Base-by-base conservation (phyloP, 2,329 filamentous ascomycete species). In the Nigrospora sphaerica region DNA sequence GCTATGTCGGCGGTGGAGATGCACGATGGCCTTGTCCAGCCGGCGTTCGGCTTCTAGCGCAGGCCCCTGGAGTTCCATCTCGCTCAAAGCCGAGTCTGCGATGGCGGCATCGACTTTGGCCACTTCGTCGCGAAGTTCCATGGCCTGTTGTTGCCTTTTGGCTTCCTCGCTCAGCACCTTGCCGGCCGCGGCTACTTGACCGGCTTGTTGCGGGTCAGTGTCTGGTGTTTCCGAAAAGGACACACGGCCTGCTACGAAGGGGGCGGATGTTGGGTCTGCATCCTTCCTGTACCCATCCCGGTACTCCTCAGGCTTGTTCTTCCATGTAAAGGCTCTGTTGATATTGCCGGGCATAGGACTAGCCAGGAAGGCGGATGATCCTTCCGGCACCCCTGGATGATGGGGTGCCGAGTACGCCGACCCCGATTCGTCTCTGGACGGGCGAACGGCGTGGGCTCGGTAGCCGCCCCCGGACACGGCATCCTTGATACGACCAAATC, bases 401-500 rank as follows among this genome's bases (percentile, higher is more conserved):
- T 64, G 65, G 4, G 61, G 64, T 23, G 56, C 62, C 17, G 60
- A 55, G 37, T 61, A 58, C 5, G 58, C 58, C 37, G 59, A 61
- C 32, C 75, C 72, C 18, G 62, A 64, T n/a, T 80, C 79, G 46
- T 84, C 80, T 54, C 70, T 78, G 4, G 79, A 81, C n/a, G 72
- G 71, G 13, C 75, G 74, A 52, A 64, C 73, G 40, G 60, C 57
- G 49, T 84, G 78, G 2, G 77, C 74, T 52, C 73, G 61, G 12
- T 68, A 69, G 13, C 74, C 73, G 1, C 88, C 87, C 33, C 57
- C 62, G 39, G 61, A 62, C 33, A 95, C 86, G 3, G 83, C 88
- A 60, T 92, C 89, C 59, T 91, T 91, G 62, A 96, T 90, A 33
- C 88, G 83, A 2, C 86, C 87, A 46, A 95, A 76, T 0, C 90